These are phyloP conservation scores for Lasiodiplodia sp. DNA, from an alignment of 2,329 filamentous ascomycete species.

Conservation along the genomic window DNA sequence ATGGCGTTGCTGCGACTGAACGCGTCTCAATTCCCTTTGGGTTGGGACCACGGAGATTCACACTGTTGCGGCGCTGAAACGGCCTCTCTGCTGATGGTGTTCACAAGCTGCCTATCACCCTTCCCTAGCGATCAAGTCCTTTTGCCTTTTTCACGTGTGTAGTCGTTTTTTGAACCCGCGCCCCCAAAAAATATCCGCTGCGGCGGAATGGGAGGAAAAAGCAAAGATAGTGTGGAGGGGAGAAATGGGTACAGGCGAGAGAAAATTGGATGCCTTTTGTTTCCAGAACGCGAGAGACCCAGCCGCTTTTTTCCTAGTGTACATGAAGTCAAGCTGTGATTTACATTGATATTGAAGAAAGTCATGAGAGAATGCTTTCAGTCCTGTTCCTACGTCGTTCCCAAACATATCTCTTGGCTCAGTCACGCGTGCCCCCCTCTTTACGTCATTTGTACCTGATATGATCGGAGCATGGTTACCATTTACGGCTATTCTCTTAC, in stretches of 20 bases:
- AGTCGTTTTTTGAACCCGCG: constrained; percentile 7
- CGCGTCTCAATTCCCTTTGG: constrained; percentile 22
- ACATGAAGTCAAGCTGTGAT: constrained; percentile 9
- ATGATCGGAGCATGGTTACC: neutral
- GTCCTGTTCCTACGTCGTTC: neutral
- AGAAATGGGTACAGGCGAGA: constrained; percentile 20
- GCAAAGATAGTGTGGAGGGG: neutral
- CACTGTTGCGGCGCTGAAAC: constrained; percentile 25
- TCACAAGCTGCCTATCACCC: neutral
- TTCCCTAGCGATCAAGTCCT: neutral
- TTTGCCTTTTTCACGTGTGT: constrained; percentile 9
- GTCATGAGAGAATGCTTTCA: neutral
- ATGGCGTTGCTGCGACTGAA: constrained; percentile 25
- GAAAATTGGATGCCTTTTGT: constrained; percentile 19
- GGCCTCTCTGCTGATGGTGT: constrained; percentile 18
- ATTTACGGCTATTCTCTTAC: neutral
- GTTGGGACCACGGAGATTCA: constrained; percentile 16
- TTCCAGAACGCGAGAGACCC: constrained; percentile 2
- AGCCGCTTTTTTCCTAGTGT: constrained; percentile 17
- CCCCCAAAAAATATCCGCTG: constrained; percentile 1
- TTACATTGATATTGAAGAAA: constrained; percentile 10
- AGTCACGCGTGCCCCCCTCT: neutral
- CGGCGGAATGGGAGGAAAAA: neutral
- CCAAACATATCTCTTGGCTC: constrained; percentile 6
- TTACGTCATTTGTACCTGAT: constrained; percentile 2